Percentiles rank a stretch among this genome's conserved stretches.
Conservation (phyloP, 148 eudicot genomes). For the Chenopodium formosanum region DNA sequence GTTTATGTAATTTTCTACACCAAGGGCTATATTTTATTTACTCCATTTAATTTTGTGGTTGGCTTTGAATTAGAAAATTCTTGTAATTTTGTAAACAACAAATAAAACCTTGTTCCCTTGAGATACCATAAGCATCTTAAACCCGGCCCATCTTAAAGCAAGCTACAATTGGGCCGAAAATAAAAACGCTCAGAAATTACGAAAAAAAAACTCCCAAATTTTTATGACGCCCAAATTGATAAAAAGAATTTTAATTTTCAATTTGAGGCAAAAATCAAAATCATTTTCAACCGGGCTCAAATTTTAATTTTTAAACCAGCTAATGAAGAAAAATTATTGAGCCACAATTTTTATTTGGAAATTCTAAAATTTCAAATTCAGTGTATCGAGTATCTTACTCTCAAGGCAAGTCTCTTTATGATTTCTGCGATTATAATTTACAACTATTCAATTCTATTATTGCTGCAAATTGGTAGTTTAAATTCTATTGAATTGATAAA, state of each 20-base stretch:
- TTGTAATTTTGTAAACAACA: no score
- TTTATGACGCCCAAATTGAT: not conserved
- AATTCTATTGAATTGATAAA: no score
- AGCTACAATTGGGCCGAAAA: not conserved
- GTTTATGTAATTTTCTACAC: no score
- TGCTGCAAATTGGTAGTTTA: not conserved
- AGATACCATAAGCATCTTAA: no score
- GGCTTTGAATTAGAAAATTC: no score
- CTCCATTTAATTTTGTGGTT: no score
- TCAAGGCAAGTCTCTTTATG: not conserved
- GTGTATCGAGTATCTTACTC: not conserved
- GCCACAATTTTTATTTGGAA: not conserved
- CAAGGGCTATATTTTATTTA: no score
- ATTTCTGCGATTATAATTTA: not conserved
- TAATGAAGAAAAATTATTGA: not conserved
- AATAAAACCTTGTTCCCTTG: no score
- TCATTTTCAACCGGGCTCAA: not conserved
- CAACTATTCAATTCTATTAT: no score
- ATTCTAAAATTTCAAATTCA: slow-evolving; percentile 18
- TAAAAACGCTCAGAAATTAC: not conserved
- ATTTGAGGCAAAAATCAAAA: not conserved
- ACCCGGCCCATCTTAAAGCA: slow-evolving; percentile 14
- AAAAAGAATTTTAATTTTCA: not conserved
- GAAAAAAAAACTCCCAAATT: not conserved
- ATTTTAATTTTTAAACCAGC: not conserved